Base-by-base conservation (phyloP, 495 filamentous ascomycete species). In the Tuber indicum region DNA sequence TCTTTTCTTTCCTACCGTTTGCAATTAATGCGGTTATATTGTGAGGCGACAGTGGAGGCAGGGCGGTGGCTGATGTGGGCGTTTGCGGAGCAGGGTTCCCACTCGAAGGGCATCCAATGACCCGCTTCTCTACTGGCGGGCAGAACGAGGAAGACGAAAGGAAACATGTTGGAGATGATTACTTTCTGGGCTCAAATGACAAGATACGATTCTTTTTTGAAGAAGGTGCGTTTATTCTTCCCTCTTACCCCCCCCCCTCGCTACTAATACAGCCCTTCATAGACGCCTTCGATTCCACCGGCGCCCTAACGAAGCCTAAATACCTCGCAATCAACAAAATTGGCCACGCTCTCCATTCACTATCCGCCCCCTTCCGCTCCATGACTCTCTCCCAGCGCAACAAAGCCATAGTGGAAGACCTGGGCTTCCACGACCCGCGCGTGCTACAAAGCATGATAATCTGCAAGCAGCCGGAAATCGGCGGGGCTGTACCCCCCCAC, bases 171-270 rank as follows among this genome's bases (percentile, higher is more conserved):
- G 94, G 96, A 76, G 96, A 99, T 86, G 89, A 92, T 84, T 99
- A 99, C 89, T 99, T 99, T 85, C 89, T 99, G 0, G 86, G 85
- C 3, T 93, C 91, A 2, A 93, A 92, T 74, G 92, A 97, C 87
- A 97, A 98, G 82, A 87, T 99, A 72, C 91, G 92, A 73, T 98
- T 95, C 87, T 99, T 99, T 90, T 97, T 99, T 87, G 96, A 99
- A 84, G 92, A 94, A 82, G 90, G 89, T 85, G 86, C 86, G 12
- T 78, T 84, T 72, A 21, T 32, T 26, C 23, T 4, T 14, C 16
- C 43, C 26, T n/a, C 32, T 6, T 23, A 5, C 19, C 17, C n/a
- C 44, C 2, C 14, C 43, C 17, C 41, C 42, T 72, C 45, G 72
- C 36, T 41, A 7, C 58, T 66, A 36, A 66, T 19, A 32, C 21